Percentiles rank a stretch among this genome's conserved stretches.
phyloP scores from a whole-genome alignment of 768 basidiomycete genomes.

The Pleurotus platypus region DNA sequence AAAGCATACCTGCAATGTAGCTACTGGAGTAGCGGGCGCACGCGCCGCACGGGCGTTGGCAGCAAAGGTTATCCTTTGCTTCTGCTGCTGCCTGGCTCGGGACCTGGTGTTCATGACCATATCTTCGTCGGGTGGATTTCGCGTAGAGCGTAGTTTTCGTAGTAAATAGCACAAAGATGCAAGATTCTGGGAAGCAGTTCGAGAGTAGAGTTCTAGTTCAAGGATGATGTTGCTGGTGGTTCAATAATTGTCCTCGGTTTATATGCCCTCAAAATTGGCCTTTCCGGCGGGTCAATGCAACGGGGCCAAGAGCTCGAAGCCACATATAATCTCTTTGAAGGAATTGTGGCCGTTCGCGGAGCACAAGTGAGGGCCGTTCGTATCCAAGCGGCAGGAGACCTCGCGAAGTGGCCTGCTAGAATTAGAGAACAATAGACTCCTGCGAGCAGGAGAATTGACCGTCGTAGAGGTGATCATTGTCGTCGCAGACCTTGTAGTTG shows the following conservation, averaged over 20 bases:
- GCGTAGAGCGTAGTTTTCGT: no score
- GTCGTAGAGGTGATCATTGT: neutral
- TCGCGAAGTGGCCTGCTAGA: neutral
- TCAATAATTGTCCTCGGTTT: neutral
- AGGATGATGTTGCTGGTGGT: neutral
- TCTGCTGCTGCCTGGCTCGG: no score
- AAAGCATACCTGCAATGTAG: no score
- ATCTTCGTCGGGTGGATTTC: neutral
- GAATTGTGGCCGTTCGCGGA: neutral
- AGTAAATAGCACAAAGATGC: neutral
- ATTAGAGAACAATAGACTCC: neutral
- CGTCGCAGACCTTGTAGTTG: neutral
- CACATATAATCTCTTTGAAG: neutral
- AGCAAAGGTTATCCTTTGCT: no score
- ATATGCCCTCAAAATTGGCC: neutral
- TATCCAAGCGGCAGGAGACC: neutral
- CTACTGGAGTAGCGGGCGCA: no score
- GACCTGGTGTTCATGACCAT: neutral
- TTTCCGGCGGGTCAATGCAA: conserved; percentile 7
- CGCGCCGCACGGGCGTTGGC: no score
- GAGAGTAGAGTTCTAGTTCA: neutral
- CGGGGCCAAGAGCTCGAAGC: neutral
- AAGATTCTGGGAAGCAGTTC: neutral
- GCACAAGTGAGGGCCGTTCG: neutral
- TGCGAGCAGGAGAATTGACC: neutral